phyloP scores from a whole-genome alignment of 495 filamentous ascomycete genomes.

The Chlorociboria aeruginascens region DNA sequence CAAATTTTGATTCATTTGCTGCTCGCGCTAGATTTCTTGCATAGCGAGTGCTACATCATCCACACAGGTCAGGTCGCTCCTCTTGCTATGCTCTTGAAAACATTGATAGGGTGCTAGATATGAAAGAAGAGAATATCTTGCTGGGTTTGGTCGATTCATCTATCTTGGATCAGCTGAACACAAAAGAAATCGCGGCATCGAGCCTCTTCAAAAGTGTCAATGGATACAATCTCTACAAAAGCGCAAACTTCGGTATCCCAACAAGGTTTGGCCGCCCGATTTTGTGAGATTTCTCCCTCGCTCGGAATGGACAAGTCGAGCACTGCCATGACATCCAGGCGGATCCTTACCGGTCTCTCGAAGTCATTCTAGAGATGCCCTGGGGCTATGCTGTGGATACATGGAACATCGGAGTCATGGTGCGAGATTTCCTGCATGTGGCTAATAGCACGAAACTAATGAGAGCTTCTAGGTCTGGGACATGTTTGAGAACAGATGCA shows the following conservation, averaged over 20 bases:
- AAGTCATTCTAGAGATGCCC: slow-evolving; percentile 12
- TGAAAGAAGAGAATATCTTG: slow-evolving; percentile 11
- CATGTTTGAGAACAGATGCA: slow-evolving; percentile 18
- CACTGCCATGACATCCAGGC: slow-evolving; percentile 11
- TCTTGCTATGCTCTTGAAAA: background rate
- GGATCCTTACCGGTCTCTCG: slow-evolving; percentile 10
- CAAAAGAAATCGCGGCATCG: slow-evolving; percentile 2
- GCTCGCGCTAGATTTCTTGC: slow-evolving; percentile 15
- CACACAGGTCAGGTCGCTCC: slow-evolving; percentile 16
- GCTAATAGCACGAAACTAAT: slow-evolving; percentile 3
- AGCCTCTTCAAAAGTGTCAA: slow-evolving; percentile 7
- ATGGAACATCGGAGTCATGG: slow-evolving; percentile 15
- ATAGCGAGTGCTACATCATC: slow-evolving; percentile 13
- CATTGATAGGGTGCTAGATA: slow-evolving; percentile 6
- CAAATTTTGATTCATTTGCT: slow-evolving; percentile 10
- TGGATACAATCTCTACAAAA: slow-evolving; percentile 6
- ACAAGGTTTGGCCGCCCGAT: slow-evolving; percentile 6
- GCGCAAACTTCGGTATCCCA: slow-evolving; percentile 5
- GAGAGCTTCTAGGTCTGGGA: slow-evolving; percentile 22
- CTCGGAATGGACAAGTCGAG: slow-evolving; percentile 3
- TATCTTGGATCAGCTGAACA: slow-evolving; percentile 3
- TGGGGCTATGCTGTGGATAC: slow-evolving; percentile 16
- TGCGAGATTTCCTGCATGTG: slow-evolving; percentile 7
- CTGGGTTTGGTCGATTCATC: slow-evolving; percentile 6
- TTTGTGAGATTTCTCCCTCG: slow-evolving; percentile 4